Base-by-base conservation (phyloP, 129 eudicot species). In the Chrysanthemum makinoi region DNA sequence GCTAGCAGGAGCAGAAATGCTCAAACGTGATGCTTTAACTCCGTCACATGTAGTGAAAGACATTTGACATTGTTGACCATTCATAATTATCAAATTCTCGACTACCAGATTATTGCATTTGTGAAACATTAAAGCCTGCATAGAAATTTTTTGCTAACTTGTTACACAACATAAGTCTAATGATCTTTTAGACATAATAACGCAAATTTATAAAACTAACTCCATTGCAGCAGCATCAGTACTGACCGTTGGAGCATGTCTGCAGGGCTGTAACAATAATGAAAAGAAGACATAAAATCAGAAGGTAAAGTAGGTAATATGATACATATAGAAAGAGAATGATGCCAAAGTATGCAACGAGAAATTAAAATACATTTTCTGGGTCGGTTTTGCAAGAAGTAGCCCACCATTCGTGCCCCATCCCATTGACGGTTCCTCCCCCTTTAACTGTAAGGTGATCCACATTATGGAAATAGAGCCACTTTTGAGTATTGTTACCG, bases 171-270 rank as follows among this genome's bases (percentile, higher is more conserved):
- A 16, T 54, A 30, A 51, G 28, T 47, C 5, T 9, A 8, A 62
- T 57, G 60, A 53, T 62, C 57, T 58, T 17, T 30, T 66, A 74
- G 69, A 7, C 43, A 63, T 39, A 33, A 65, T 50, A 33, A 6
- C 5, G 28, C 54, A 66, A 60, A 66, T 69, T 22, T 49, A 70
- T 72, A 39, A 68, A 69, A 66, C 78, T 70, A 77, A 53, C 61
- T 51, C 65, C 63, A 33, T 51, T 49, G 65, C 67, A 46, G 75
- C 46, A 72, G 26, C 19, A 67, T 68, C 53, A 59, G 35, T 64
- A 81, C 97, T 89, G 17, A 94, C 99, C 88, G 93, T 94, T 63
- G 99, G 99, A 72, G 99, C 97, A 57, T 86, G 97, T n/a, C 80
- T 88, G 74, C 99, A 94, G 63, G 99, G 99, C 97, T 94, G 97